A percentile compares a stretch with the other conserved stretches of the same genome.
These are phyloP conservation scores for Pistacia integerrima DNA, from an alignment of 345 rosid genomes.

Conservation along the genomic window DNA sequence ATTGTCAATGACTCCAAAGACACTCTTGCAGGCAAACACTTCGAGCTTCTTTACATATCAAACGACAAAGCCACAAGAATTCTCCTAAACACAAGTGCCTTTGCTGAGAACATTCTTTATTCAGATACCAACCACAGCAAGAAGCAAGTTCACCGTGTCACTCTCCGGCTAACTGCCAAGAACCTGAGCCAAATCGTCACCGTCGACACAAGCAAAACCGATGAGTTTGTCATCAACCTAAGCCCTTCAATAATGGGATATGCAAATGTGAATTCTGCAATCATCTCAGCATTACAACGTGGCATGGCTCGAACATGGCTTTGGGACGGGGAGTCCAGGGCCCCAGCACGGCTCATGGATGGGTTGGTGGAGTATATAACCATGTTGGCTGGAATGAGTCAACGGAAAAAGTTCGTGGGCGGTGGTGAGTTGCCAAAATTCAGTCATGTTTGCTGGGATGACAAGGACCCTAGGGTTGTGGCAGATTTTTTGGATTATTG, in stretches of 20 bases:
- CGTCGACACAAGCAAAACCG: slow-evolving; percentile 24
- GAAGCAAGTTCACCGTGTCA: slow-evolving; percentile 37
- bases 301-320: slow-evolving; percentile 60
- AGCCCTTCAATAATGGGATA: slow-evolving; percentile 34
- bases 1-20: slow-evolving; percentile 44
- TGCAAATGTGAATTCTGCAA: slow-evolving; percentile 12
- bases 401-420: neutral
- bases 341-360: slow-evolving; percentile 45
- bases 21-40: slow-evolving; percentile 37
- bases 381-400: slow-evolving; percentile 27
- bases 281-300: slow-evolving; percentile 35
- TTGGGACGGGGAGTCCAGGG: slow-evolving; percentile 42
- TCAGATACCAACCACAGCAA: slow-evolving; percentile 15
- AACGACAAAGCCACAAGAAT: slow-evolving; percentile 56
- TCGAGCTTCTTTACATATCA: slow-evolving; percentile 49
- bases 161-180: slow-evolving; percentile 29
- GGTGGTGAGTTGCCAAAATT: neutral
- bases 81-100: slow-evolving; percentile 40
- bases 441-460: slow-evolving; percentile 16
- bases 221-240: slow-evolving; percentile 39
- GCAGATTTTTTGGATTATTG: slow-evolving; percentile 35
- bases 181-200: neutral
- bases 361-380: slow-evolving; percentile 53
- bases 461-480: slow-evolving; percentile 31
- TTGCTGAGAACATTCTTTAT: slow-evolving; percentile 48